phyloP scores from a whole-genome alignment of 2,329 filamentous ascomycete genomes.

The Uncinocarpus reesii region DNA sequence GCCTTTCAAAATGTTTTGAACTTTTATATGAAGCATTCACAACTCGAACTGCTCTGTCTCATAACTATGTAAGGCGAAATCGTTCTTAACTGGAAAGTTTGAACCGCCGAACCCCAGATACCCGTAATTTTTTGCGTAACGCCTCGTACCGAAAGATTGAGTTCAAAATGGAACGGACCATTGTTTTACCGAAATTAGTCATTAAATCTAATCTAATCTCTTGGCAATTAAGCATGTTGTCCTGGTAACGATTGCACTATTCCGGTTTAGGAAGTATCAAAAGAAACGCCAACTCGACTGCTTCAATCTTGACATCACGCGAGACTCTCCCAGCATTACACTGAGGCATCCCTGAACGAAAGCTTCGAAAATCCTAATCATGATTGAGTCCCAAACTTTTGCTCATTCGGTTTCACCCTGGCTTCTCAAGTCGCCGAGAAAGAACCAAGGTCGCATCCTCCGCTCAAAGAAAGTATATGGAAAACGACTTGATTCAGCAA shows the following conservation, averaged over 20 bases:
- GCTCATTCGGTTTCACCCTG: neutral
- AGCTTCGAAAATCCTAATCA: neutral
- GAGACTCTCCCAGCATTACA: no score
- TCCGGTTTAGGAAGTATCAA: conserved; percentile 9
- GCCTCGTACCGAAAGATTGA: no score
- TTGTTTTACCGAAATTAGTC: neutral
- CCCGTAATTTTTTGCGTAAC: no score
- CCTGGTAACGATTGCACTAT: conserved; percentile 5
- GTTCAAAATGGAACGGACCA: neutral
- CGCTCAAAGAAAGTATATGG: conserved; percentile 28
- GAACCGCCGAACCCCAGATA: no score
- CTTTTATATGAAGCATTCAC: no score
- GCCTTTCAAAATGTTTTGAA: no score
- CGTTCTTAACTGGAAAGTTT: no score
- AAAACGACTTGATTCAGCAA: conserved; percentile 28
- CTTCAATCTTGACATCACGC: neutral
- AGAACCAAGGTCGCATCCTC: neutral
- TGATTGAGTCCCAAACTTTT: neutral
- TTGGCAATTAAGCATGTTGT: neutral
- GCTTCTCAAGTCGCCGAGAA: neutral
- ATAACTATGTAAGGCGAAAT: no score
- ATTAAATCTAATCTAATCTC: conserved; percentile 4
- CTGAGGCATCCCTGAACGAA: neutral
- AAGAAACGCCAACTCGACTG: conserved; percentile 11
- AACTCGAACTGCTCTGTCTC: no score